Percentiles rank a stretch among this genome's conserved stretches.
Evolutionary conservation across 163 green algal species (phyloP).

Genomic region (Chlamydomonas reinhardtii): DNA sequence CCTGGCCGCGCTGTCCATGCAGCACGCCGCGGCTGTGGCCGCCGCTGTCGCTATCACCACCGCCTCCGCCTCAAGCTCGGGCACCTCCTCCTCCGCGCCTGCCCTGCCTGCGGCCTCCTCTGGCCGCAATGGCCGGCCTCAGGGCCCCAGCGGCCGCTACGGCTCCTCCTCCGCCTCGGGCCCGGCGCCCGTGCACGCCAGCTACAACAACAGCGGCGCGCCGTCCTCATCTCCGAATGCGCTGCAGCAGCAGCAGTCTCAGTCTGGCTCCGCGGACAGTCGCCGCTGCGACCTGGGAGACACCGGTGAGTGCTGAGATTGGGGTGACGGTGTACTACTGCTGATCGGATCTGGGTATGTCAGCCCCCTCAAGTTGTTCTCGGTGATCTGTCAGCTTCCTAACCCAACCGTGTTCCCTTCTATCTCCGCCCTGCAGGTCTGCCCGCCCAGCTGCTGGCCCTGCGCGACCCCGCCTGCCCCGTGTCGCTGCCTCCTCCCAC

Average conservation of each 20-base stretch:
- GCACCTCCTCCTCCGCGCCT: not conserved
- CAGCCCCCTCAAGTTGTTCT: too few species aligned
- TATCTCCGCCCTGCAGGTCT: conserved; percentile 57
- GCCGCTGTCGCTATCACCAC: not conserved
- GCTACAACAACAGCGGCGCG: not conserved
- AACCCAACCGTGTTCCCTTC: not conserved
- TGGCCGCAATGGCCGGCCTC: too few species aligned
- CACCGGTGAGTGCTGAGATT: not conserved
- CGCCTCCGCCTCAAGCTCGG: not conserved
- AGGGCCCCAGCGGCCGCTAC: too few species aligned
- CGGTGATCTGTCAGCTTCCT: too few species aligned
- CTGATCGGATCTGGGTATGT: too few species aligned
- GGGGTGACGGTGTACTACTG: too few species aligned
- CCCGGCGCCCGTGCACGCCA: too few species aligned
- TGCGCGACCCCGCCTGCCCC: conserved; percentile 72
- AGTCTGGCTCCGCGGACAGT: not conserved
- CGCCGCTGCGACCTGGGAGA: not conserved
- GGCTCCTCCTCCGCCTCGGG: too few species aligned
- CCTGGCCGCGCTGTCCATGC: conserved; percentile 25
- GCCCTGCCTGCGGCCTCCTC: too few species aligned
- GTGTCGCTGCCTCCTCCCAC: conserved; percentile 71
- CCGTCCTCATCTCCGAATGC: too few species aligned
- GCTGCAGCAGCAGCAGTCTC: too few species aligned
- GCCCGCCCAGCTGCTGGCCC: conserved; percentile 67
- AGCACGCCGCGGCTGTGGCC: conserved; percentile 22